phyloP scores from a whole-genome alignment of 306 rosid species.

The Rosa chinensis region DNA sequence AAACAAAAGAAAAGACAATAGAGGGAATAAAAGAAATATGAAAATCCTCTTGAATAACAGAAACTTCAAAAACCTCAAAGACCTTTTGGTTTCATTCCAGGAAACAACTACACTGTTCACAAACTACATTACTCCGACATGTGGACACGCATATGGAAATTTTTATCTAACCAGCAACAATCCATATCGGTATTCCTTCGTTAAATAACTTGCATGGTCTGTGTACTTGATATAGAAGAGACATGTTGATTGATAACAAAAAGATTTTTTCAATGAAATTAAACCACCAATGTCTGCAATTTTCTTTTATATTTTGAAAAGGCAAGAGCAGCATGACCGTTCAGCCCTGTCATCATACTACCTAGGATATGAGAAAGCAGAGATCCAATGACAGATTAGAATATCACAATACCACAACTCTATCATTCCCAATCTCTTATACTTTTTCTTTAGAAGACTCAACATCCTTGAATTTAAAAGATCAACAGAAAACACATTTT shows the following conservation, averaged over 20 bases:
- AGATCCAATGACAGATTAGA: not conserved
- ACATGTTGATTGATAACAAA: no score
- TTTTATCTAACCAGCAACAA: not conserved
- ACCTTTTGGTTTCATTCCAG: not conserved
- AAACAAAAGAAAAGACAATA: not conserved
- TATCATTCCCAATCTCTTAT: not conserved
- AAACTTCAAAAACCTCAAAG: not conserved
- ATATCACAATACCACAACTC: not conserved
- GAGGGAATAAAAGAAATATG: not conserved
- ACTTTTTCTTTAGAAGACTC: not conserved
- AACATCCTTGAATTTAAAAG: not conserved
- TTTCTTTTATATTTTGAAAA: not conserved
- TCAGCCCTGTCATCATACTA: not conserved
- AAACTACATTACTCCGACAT: not conserved
- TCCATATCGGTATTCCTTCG: not conserved
- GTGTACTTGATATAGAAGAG: no score
- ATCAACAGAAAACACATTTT: not conserved
- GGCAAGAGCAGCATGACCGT: not conserved
- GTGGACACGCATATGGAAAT: not conserved
- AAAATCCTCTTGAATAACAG: not conserved
- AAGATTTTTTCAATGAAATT: no score
- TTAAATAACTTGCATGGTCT: not conserved
- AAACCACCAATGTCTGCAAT: no score
- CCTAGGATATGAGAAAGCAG: not conserved
- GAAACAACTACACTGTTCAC: not conserved